A percentile compares a stretch with the other conserved stretches of the same genome.
These are phyloP conservation scores for Penicillium psychrosexuale DNA, from an alignment of 2,329 filamentous ascomycete genomes.

Conservation along the genomic window DNA sequence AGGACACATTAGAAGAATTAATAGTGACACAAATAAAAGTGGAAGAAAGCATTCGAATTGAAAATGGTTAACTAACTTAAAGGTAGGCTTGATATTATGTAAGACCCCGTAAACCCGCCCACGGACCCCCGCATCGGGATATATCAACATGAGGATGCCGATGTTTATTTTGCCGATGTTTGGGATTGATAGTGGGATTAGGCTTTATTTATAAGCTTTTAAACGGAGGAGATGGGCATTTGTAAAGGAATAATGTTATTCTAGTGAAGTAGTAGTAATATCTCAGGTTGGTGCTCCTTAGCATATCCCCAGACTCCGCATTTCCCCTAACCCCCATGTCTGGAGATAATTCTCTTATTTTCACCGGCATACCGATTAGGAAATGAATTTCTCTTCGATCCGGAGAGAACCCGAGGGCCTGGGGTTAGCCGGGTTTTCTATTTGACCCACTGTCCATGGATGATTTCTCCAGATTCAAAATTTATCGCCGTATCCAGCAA, in stretches of 20 bases:
- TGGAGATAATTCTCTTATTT: conserved; percentile 1
- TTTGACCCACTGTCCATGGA: neutral
- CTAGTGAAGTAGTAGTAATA: neutral
- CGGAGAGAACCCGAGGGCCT: conserved; percentile 11
- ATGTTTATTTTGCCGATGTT: neutral
- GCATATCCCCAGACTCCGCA: conserved; percentile 16
- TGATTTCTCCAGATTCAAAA: conserved; percentile 6
- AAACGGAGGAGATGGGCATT: neutral
- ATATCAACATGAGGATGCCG: neutral
- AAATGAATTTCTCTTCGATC: conserved; percentile 10
- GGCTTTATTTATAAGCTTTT: neutral
- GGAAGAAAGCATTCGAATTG: no score
- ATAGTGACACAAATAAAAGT: no score
- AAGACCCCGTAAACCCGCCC: no score
- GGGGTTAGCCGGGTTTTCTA: conserved; percentile 14
- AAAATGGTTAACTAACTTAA: no score
- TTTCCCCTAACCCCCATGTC: conserved; percentile 13
- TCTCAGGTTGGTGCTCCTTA: neutral
- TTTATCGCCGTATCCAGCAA: neutral
- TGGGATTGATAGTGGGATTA: neutral
- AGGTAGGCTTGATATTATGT: no score
- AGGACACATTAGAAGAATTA: no score
- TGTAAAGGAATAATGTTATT: neutral
- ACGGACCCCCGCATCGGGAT: neutral
- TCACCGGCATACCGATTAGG: conserved; percentile 23